Conservation (phyloP, 495 filamentous ascomycete genomes). For the Aspergillus ostianus region DNA sequence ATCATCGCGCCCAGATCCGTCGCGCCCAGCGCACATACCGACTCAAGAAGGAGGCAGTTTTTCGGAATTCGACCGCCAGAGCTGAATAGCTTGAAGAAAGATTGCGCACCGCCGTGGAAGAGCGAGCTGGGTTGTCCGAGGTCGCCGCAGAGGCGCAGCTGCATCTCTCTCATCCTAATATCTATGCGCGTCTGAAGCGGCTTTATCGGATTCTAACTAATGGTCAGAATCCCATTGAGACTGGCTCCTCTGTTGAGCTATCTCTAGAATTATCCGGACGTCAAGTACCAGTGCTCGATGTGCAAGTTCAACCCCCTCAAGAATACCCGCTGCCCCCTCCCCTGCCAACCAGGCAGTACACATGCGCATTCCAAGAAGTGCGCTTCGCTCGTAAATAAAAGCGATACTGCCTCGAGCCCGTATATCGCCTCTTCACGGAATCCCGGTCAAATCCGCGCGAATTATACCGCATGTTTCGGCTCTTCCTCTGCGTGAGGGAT, state of each 20-base stretch:
- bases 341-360: conserved; percentile 24
- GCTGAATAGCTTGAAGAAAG: conserved; percentile 61
- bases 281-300: background rate
- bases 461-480: conserved; percentile 63
- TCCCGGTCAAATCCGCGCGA: conserved; percentile 47
- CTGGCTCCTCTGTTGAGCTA: background rate
- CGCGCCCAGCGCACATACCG: conserved; percentile 81
- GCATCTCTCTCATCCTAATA: conserved; percentile 6
- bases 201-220: background rate
- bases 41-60: conserved; percentile 76
- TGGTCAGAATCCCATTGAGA: background rate
- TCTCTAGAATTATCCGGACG: background rate
- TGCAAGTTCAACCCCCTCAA: background rate
- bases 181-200: conserved; percentile 9
- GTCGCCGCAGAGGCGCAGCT: conserved; percentile 1
- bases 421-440: conserved; percentile 57
- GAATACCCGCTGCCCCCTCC: background rate
- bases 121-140: background rate
- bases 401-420: conserved; percentile 62
- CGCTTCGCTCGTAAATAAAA: conserved; percentile 72
- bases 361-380: conserved; percentile 54
- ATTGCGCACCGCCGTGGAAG: conserved; percentile 31
- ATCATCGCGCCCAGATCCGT: conserved; percentile 75
- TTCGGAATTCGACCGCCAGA: conserved; percentile 61
- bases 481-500: conserved; percentile 60